A percentile compares a stretch with the other conserved stretches of the same genome.
Conservation (phyloP, 208 protist genomes). For the Trichomonas vaginalis region DNA sequence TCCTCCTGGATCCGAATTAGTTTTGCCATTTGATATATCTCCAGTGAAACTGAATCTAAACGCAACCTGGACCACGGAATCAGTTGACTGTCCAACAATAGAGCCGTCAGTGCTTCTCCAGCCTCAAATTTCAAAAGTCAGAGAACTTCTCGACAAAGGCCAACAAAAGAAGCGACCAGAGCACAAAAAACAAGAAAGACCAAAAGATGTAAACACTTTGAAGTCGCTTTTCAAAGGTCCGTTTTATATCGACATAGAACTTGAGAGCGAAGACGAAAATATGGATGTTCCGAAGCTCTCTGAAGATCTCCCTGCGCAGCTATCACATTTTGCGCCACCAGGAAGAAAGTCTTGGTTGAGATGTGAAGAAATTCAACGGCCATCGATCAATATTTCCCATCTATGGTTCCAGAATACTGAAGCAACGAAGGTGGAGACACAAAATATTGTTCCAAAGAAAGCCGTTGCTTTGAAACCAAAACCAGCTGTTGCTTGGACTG, state of each 20-base stretch:
- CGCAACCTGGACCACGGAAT: neutral
- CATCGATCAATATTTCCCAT: neutral
- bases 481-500: too few species aligned
- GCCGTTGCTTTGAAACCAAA: too few species aligned
- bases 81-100: neutral
- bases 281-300: neutral
- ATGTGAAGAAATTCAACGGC: neutral
- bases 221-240: neutral
- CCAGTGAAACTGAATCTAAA: neutral
- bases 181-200: neutral
- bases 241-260: neutral
- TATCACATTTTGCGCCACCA: neutral
- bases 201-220: neutral
- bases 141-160: neutral
- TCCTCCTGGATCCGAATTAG: neutral
- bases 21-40: neutral
- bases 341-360: neutral
- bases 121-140: neutral
- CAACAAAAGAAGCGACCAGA: neutral
- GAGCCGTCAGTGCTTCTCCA: neutral
- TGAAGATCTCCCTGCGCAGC: neutral
- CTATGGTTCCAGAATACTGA: too few species aligned
- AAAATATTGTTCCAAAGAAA: too few species aligned
- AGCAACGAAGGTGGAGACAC: too few species aligned
- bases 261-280: neutral